Conservation (phyloP, 1,284 basidiomycete genomes). For the Moesziomyces sp. region DNA sequence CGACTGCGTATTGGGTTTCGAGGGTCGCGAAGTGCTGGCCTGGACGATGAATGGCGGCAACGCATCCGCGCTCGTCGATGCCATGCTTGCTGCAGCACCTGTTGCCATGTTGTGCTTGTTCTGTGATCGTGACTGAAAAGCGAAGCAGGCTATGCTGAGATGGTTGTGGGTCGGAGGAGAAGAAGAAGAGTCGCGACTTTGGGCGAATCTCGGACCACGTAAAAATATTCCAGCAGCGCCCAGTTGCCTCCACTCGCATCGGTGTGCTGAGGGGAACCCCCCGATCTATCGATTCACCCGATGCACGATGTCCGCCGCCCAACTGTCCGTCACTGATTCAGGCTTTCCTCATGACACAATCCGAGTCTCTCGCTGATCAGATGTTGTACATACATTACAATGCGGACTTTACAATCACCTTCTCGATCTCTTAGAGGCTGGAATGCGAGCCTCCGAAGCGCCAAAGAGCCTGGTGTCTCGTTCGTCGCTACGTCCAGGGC, state of each 20-base stretch:
- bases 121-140: not conserved
- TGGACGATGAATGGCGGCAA: constrained; percentile 32
- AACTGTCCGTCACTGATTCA: too few relatives aligned
- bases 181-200: too few relatives aligned
- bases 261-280: too few relatives aligned
- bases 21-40: constrained; percentile 25
- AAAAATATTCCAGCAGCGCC: too few relatives aligned
- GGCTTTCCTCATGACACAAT: too few relatives aligned
- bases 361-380: not conserved
- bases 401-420: not conserved
- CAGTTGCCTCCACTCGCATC: too few relatives aligned
- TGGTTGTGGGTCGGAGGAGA: too few relatives aligned
- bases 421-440: not conserved
- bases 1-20: constrained; percentile 3
- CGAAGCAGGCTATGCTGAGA: too few relatives aligned
- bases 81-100: not conserved
- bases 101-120: too few relatives aligned
- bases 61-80: constrained; percentile 3
- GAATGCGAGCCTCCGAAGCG: not conserved
- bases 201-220: too few relatives aligned
- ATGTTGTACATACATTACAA: not conserved
- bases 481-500: not conserved
- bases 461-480: not conserved
- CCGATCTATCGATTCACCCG: too few relatives aligned
- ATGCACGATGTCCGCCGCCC: too few relatives aligned